phyloP scores from a whole-genome alignment of 202 grass and related monocot species.

The Brachypodium distachyon region DNA sequence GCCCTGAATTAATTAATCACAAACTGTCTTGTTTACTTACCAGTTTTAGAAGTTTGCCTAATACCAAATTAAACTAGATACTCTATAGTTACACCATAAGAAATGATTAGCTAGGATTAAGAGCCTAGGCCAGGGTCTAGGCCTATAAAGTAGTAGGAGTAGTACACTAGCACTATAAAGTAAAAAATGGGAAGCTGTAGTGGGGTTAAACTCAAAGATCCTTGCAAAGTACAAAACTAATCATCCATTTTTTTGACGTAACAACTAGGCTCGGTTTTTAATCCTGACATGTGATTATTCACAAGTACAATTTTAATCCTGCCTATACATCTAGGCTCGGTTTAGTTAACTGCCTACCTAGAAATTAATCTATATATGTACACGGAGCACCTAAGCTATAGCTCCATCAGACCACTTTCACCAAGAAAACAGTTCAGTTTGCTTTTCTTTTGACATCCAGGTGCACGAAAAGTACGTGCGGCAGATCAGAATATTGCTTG shows the following conservation, averaged over 20 bases:
- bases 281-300: constrained; percentile 11
- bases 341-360: constrained; percentile 1
- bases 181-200: not conserved
- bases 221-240: not conserved
- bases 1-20: not conserved
- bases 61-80: too few relatives aligned
- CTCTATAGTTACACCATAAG: too few relatives aligned
- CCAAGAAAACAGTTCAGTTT: not conserved
- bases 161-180: not conserved
- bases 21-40: constrained; percentile 6
- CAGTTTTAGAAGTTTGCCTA: constrained; percentile 15
- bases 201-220: constrained; percentile 27
- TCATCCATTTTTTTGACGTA: too few relatives aligned
- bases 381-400: constrained; percentile 12
- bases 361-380: not conserved
- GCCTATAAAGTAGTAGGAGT: not conserved
- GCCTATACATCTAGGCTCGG: not conserved
- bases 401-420: not conserved
- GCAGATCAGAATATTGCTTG: not conserved
- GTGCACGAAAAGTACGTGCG: constrained; percentile 5
- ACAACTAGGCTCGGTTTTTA: too few relatives aligned
- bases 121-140: not conserved
- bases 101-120: not conserved
- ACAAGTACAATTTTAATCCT: constrained; percentile 17
- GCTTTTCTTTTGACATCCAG: constrained; percentile 4